phyloP scores from a whole-genome alignment of 2,329 filamentous ascomycete genomes.

The Balansia obtecta region DNA sequence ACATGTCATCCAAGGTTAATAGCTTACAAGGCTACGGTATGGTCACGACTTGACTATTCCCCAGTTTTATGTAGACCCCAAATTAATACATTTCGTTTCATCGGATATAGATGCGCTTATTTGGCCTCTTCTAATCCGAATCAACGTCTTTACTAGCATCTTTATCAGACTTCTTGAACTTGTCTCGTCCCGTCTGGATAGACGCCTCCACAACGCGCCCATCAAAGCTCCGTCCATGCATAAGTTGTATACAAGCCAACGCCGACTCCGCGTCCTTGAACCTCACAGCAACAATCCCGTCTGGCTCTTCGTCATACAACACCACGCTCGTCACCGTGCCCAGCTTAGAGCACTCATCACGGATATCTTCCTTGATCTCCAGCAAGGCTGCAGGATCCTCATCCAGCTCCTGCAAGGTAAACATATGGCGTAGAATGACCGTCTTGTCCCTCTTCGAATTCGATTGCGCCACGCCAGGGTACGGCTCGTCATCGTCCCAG shows the following conservation, averaged over 20 bases:
- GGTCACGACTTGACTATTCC: background rate
- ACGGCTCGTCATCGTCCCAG: constrained; percentile 84
- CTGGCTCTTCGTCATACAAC: constrained; percentile 74
- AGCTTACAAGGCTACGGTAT: background rate
- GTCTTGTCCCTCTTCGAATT: constrained; percentile 56
- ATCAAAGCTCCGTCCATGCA: constrained; percentile 72
- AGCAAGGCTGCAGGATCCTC: constrained; percentile 72
- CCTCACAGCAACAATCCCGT: constrained; percentile 75
- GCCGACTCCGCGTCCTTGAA: constrained; percentile 65
- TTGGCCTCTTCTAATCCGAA: constrained; percentile 14
- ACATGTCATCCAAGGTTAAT: background rate
- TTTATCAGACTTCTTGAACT: constrained; percentile 56
- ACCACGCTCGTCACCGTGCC: constrained; percentile 85
- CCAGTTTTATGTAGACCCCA: background rate
- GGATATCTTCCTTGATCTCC: constrained; percentile 90
- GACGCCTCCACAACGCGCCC: constrained; percentile 60
- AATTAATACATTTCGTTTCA: background rate
- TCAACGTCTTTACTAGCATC: constrained; percentile 32
- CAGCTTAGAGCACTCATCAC: constrained; percentile 77
- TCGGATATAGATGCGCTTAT: background rate
- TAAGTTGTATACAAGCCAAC: constrained; percentile 55
- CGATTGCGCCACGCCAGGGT: constrained; percentile 28
- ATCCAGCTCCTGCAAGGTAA: constrained; percentile 72
- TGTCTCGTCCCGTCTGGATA: constrained; percentile 57
- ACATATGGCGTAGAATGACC: constrained; percentile 87